These are phyloP conservation scores for Solanum clarkiae DNA, from an alignment of 257 asterid species.

Conservation along the genomic window DNA sequence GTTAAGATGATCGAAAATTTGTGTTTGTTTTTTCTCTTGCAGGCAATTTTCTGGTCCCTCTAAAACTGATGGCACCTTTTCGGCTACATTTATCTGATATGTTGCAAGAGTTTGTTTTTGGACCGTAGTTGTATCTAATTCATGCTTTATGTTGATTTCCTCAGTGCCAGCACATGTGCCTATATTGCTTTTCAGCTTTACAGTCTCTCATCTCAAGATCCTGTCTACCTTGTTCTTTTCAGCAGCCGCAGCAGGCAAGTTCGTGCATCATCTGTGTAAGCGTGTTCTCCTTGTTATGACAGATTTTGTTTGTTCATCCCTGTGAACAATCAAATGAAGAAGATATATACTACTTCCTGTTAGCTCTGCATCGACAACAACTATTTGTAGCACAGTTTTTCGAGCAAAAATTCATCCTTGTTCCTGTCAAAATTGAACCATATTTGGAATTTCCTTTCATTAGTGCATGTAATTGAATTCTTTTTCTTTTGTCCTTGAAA, in stretches of 20 bases:
- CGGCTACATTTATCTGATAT: neutral
- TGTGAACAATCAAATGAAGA: neutral
- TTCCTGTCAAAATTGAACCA: neutral
- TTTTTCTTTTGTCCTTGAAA: neutral
- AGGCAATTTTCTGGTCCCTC: neutral
- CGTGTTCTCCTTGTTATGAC: neutral
- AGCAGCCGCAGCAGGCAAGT: slow-evolving; percentile 56
- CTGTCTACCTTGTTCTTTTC: slow-evolving; percentile 45
- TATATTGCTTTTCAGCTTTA: slow-evolving; percentile 59
- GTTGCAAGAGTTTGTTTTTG: neutral
- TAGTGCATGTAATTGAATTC: neutral
- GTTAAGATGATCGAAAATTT: neutral
- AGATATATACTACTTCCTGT: neutral
- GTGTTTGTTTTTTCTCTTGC: neutral
- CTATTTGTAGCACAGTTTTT: neutral
- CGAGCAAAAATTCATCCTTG: neutral
- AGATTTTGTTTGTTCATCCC: neutral
- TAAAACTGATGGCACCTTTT: neutral
- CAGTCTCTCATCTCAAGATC: slow-evolving; percentile 49
- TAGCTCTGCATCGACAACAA: neutral
- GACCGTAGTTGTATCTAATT: neutral
- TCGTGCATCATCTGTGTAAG: neutral
- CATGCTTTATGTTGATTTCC: slow-evolving; percentile 3
- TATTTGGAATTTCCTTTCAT: neutral
- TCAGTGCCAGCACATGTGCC: slow-evolving; percentile 50